These are phyloP conservation scores for Pisolithus tinctorius DNA, from an alignment of 768 basidiomycete genomes.

Conservation along the genomic window DNA sequence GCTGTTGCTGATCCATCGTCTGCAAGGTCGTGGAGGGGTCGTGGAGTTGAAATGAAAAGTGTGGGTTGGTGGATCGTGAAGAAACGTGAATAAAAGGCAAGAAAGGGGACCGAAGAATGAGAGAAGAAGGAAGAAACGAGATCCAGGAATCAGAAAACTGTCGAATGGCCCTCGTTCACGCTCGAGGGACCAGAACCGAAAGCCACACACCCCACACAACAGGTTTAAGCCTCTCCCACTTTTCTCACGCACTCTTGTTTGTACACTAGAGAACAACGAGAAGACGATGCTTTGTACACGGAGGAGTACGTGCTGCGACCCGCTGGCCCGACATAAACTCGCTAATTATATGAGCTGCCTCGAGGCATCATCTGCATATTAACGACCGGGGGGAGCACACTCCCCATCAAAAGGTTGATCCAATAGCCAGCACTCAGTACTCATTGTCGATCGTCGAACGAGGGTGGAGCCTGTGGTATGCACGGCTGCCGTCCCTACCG, in stretches of 20 bases:
- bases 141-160: constrained; percentile 24
- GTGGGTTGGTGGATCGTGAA: constrained; percentile 28
- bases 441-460: background rate
- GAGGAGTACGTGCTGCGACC: too few species aligned
- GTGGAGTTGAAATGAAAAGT: constrained; percentile 30
- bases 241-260: constrained; percentile 4
- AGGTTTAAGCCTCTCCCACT: background rate
- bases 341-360: constrained; percentile 8
- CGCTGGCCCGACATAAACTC: background rate
- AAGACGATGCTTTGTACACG: too few species aligned
- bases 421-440: constrained; percentile 1
- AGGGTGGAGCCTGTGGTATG: constrained; percentile 4
- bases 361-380: constrained; percentile 12
- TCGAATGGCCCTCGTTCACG: constrained; percentile 22
- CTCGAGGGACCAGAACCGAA: constrained; percentile 20
- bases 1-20: constrained; percentile 38
- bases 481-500: constrained; percentile 13
- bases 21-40: constrained; percentile 30
- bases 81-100: constrained; percentile 26
- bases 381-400: constrained; percentile 1
- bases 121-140: constrained; percentile 21
- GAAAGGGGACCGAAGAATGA: constrained; percentile 31
- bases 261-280: background rate
- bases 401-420: constrained; percentile 11
- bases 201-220: constrained; percentile 12